Conservation (phyloP, 2,329 filamentous ascomycete species). For the Aspergillus japonicus region DNA sequence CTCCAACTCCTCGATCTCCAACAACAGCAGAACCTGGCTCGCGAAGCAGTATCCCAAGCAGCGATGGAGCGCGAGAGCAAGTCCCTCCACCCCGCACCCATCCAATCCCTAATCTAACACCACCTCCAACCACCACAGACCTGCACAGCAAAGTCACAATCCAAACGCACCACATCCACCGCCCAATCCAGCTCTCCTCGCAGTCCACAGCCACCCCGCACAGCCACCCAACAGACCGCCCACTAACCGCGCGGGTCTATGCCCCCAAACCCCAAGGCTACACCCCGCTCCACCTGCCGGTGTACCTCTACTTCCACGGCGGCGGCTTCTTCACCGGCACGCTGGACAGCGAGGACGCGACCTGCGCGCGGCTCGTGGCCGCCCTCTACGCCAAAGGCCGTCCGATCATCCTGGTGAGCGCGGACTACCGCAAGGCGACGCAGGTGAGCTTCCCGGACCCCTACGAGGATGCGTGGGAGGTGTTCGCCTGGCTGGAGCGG, state of each 20-base stretch:
- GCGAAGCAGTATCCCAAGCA: neutral
- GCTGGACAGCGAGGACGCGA: slow-evolving; percentile 53
- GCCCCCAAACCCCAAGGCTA: neutral
- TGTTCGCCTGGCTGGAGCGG: slow-evolving; percentile 55
- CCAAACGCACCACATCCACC: too few species aligned
- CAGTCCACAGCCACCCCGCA: neutral
- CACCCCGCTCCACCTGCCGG: slow-evolving; percentile 39
- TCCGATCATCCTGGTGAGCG: slow-evolving; percentile 50
- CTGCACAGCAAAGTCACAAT: too few species aligned
- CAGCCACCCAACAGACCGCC: neutral
- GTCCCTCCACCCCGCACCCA: neutral
- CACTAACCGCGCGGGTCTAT: neutral
- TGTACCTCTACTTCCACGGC: slow-evolving; percentile 56
- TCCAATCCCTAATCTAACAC: neutral
- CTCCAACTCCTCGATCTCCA: neutral
- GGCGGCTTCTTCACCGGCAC: slow-evolving; percentile 60
- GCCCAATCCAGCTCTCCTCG: too few species aligned
- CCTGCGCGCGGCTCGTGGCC: slow-evolving; percentile 50
- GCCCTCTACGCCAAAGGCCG: slow-evolving; percentile 18
- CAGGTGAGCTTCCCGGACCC: slow-evolving; percentile 53
- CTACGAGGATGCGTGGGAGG: slow-evolving; percentile 55
- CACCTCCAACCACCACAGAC: neutral
- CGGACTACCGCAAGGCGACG: slow-evolving; percentile 61
- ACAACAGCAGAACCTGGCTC: neutral
- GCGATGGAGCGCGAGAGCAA: neutral